These are phyloP conservation scores for Tagetes patula DNA, from an alignment of 129 eudicot species.

Conservation along the genomic window DNA sequence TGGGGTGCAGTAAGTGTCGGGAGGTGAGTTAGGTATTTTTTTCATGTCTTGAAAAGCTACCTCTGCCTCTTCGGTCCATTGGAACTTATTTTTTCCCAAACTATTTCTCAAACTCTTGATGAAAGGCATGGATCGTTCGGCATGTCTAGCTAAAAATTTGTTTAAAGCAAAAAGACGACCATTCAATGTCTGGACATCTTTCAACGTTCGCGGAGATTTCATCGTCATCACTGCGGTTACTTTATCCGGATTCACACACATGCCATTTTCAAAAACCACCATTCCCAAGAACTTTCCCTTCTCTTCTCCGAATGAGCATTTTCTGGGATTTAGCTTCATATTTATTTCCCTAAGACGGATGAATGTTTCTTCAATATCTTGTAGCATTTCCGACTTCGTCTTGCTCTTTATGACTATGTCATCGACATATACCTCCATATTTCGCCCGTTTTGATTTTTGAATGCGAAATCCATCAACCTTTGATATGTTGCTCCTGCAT, in stretches of 20 bases:
- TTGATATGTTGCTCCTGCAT: background rate
- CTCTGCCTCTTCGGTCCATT: too few relatives aligned
- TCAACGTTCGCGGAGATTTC: background rate
- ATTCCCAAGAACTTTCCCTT: background rate
- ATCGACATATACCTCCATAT: background rate
- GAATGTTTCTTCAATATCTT: background rate
- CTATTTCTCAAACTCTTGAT: too few relatives aligned
- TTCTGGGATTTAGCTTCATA: background rate
- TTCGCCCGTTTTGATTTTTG: background rate
- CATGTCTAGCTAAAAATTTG: too few relatives aligned
- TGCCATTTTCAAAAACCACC: background rate
- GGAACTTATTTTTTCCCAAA: too few relatives aligned
- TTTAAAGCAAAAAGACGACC: too few relatives aligned
- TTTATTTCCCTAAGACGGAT: background rate
- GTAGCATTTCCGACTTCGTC: too few relatives aligned
- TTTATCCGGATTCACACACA: background rate
- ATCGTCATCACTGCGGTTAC: background rate
- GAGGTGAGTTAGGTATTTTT: too few relatives aligned
- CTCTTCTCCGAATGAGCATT: background rate
- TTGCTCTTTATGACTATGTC: background rate
- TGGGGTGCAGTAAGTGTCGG: too few relatives aligned
- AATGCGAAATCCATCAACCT: background rate
- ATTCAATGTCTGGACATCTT: background rate
- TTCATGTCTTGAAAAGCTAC: too few relatives aligned
- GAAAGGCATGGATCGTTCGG: too few relatives aligned